phyloP scores from a whole-genome alignment of 2,329 filamentous ascomycete species.

The Teratosphaeria nubilosa region DNA sequence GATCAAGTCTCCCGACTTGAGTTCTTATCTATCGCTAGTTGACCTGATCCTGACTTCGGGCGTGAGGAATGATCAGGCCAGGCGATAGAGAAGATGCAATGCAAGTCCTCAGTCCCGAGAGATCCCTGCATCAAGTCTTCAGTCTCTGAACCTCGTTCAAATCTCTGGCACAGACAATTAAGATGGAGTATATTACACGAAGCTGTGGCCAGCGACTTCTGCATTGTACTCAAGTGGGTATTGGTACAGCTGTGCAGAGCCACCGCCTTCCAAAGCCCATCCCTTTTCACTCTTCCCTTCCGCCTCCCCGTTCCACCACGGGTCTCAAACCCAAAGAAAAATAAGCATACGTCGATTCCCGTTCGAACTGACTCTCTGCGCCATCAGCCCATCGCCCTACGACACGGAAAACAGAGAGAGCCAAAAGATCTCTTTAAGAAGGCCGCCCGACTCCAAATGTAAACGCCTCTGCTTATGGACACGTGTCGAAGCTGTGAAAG shows the following conservation, averaged over 20 bases:
- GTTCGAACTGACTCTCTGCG: background rate
- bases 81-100: too few species aligned
- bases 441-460: background rate
- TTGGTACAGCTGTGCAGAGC: background rate
- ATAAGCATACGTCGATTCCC: background rate
- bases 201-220: background rate
- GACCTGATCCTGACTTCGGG: too few species aligned
- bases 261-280: background rate
- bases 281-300: background rate
- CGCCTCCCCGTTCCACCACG: background rate
- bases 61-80: too few species aligned
- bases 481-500: background rate
- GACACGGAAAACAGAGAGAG: background rate
- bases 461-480: slow-evolving; percentile 8
- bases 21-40: too few species aligned
- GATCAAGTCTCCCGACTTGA: too few species aligned
- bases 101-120: too few species aligned
- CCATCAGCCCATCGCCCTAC: background rate
- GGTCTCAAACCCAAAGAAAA: background rate
- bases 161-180: background rate
- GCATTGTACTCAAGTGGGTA: background rate
- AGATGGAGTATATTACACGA: background rate
- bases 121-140: too few species aligned
- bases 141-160: too few species aligned
- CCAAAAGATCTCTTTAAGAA: background rate